phyloP scores from a whole-genome alignment of 352 stramenopile species.

The Phytophthora sansomeana region DNA sequence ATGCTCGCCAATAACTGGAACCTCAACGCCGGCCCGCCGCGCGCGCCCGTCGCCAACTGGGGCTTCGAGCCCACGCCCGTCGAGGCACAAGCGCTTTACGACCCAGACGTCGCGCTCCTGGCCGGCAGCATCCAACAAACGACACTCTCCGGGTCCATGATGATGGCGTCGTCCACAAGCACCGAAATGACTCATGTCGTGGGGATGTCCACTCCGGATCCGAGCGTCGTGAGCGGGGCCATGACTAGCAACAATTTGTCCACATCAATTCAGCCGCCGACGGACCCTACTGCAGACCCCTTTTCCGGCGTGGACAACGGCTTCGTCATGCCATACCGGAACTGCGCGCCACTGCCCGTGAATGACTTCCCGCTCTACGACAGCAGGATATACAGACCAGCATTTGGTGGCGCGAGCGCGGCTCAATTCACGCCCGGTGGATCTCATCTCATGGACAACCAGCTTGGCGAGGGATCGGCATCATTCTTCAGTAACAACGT shows the following conservation, averaged over 20 bases:
- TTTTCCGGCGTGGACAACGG: constrained; percentile 17
- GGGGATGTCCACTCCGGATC: constrained; percentile 13
- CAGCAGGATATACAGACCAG: constrained; percentile 14
- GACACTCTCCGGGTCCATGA: constrained; percentile 18
- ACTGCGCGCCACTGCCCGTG: constrained; percentile 22
- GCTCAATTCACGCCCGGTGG: constrained; percentile 7
- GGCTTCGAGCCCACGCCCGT: constrained; percentile 12
- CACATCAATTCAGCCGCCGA: constrained; percentile 8
- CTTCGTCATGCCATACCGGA: constrained; percentile 34
- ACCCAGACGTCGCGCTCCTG: constrained; percentile 2
- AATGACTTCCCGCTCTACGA: constrained; percentile 31
- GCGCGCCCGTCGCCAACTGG: constrained; percentile 18
- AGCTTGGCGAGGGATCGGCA: constrained; percentile 12
- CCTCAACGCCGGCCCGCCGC: constrained; percentile 28
- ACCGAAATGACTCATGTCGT: constrained; percentile 24
- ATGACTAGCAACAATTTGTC: constrained; percentile 9
- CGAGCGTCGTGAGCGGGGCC: constrained; percentile 1
- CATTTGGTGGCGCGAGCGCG: not conserved
- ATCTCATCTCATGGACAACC: constrained; percentile 18
- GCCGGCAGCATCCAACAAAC: not conserved
- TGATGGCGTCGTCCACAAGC: not conserved
- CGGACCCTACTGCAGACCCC: not conserved
- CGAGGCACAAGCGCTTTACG: constrained; percentile 15
- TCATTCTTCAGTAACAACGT: constrained; percentile 18
- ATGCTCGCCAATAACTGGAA: constrained; percentile 46